These are phyloP conservation scores for Solanum chiquidenum DNA, from an alignment of 257 asterid species.

Conservation along the genomic window DNA sequence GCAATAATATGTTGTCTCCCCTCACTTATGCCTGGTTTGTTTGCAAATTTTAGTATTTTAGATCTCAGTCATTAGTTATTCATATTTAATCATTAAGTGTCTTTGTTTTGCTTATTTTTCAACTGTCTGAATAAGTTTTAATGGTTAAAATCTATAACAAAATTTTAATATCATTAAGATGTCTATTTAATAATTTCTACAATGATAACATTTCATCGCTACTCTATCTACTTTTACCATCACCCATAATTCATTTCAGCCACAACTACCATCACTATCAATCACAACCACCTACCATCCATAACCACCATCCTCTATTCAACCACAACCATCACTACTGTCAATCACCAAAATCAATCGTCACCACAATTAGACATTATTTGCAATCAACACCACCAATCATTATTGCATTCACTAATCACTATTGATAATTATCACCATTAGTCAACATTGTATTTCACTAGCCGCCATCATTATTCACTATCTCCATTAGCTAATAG, in stretches of 20 bases:
- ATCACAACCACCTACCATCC: not conserved
- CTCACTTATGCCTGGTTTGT: too few species aligned
- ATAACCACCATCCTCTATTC: not conserved
- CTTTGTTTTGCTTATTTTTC: too few species aligned
- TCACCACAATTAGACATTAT: not conserved
- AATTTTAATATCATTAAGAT: too few species aligned
- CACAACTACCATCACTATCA: too few species aligned
- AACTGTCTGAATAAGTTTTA: too few species aligned
- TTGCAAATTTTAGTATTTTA: too few species aligned
- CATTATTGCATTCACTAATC: not conserved
- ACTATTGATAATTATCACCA: not conserved
- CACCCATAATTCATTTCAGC: not conserved
- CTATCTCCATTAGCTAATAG: not conserved
- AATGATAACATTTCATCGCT: not conserved
- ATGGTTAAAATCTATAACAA: too few species aligned
- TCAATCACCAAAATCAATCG: not conserved
- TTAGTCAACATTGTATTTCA: not conserved
- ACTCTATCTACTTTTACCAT: not conserved
- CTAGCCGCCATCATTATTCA: not conserved
- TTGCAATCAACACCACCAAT: not conserved
- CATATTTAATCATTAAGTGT: too few species aligned
- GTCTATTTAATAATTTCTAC: not conserved
- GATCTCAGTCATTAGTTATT: too few species aligned
- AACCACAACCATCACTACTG: not conserved
- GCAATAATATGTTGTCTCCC: not conserved